Conservation (phyloP, 192 early-diverging fungal species). For the Coemansia interrupta region DNA sequence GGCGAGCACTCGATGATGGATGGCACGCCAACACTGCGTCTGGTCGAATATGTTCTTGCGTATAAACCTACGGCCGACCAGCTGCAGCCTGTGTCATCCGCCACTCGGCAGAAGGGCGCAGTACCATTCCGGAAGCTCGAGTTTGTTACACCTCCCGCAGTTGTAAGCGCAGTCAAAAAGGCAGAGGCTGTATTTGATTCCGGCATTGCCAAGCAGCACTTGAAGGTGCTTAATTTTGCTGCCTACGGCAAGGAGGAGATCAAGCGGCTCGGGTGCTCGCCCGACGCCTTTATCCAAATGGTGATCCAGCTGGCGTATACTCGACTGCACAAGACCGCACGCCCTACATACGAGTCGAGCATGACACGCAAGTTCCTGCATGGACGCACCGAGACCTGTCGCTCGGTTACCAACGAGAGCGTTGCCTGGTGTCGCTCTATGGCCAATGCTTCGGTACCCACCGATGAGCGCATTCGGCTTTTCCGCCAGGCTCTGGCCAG, state of each 20-base stretch:
- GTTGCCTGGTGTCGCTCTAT: conserved; percentile 83
- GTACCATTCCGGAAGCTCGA: conserved; percentile 54
- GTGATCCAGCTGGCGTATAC: conserved; percentile 95
- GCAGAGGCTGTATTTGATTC: conserved; percentile 75
- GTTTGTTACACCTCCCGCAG: conserved; percentile 62
- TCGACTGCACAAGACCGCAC: conserved; percentile 73
- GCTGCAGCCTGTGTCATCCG: conserved; percentile 11
- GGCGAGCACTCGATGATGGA: conserved; percentile 97
- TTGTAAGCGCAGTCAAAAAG: conserved; percentile 58
- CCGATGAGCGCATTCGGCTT: conserved; percentile 62
- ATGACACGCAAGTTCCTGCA: conserved; percentile 88
- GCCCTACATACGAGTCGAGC: conserved; percentile 91
- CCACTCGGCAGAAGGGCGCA: conserved; percentile 3
- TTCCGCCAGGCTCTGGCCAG: conserved; percentile 71
- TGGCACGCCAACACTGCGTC: conserved; percentile 82
- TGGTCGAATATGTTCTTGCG: conserved; percentile 73
- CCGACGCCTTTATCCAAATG: conserved; percentile 85
- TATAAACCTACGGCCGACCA: conserved; percentile 50
- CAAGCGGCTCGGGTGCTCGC: conserved; percentile 77
- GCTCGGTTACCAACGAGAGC: conserved; percentile 73
- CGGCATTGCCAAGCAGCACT: conserved; percentile 73
- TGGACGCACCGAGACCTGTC: conserved; percentile 92
- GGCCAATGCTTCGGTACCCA: conserved; percentile 58
- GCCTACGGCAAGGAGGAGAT: conserved; percentile 93
- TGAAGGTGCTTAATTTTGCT: conserved; percentile 76